Conservation (phyloP, 768 basidiomycete species). For the Collybia sordida region DNA sequence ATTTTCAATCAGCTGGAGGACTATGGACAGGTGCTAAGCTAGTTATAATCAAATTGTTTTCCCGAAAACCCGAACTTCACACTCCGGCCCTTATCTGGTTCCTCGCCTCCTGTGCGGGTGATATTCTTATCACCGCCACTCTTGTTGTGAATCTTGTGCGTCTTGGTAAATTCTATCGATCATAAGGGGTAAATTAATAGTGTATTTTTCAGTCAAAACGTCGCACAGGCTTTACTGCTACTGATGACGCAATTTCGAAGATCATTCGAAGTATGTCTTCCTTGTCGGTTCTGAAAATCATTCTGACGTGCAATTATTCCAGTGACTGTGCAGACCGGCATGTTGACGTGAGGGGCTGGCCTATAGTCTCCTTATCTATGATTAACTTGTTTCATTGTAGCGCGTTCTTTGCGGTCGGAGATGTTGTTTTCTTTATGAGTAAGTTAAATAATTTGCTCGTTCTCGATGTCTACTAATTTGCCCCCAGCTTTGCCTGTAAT, state of each 20-base stretch:
- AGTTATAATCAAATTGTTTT: slow-evolving; percentile 22
- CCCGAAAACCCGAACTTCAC: slow-evolving; percentile 27
- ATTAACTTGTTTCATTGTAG: slow-evolving; percentile 12
- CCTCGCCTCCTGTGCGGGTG: slow-evolving; percentile 39
- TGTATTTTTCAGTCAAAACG: slow-evolving; percentile 28
- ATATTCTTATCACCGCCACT: slow-evolving; percentile 43
- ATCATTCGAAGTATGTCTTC: slow-evolving; percentile 27
- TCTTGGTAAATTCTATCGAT: not conserved
- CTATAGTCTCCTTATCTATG: not conserved
- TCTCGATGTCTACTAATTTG: not conserved
- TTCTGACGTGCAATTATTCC: not conserved
- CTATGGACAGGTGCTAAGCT: slow-evolving; percentile 29
- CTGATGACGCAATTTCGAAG: slow-evolving; percentile 32
- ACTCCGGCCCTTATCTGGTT: slow-evolving; percentile 43
- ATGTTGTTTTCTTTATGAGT: slow-evolving; percentile 48
- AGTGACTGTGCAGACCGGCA: slow-evolving; percentile 45
- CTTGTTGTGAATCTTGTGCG: slow-evolving; percentile 44
- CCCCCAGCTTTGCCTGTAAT: slow-evolving; percentile 34
- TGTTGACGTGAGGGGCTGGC: slow-evolving; percentile 29
- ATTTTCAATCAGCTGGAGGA: slow-evolving; percentile 26
- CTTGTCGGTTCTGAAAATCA: not conserved
- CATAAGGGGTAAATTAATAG: too few species aligned
- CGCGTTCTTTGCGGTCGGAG: slow-evolving; percentile 42
- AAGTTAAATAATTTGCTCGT: slow-evolving; percentile 10
- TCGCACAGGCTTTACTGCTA: slow-evolving; percentile 33